Evolutionary conservation across 805 yeast genomes (phyloP).

Genomic region (Brettanomyces naardenensis): DNA sequence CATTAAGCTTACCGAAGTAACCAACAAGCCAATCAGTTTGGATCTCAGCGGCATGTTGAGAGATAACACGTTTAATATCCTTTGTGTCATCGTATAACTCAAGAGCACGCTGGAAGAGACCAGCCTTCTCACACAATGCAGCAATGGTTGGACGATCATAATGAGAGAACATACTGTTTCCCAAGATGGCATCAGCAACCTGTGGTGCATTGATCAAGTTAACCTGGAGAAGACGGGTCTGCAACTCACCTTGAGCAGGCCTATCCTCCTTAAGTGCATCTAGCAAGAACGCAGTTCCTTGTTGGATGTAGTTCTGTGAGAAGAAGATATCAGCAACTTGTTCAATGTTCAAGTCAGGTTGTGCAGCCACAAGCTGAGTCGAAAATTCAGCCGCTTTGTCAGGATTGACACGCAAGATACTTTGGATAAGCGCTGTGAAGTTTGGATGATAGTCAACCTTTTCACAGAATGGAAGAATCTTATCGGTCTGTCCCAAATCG

Average conservation of each 20-base stretch:
- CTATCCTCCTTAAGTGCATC: slow-evolving; percentile 92
- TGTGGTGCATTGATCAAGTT: slow-evolving; percentile 95
- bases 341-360: slow-evolving; percentile 71
- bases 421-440: slow-evolving; percentile 81
- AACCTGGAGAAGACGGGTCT: slow-evolving; percentile 88
- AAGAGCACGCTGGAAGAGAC: slow-evolving; percentile 88
- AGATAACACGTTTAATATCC: slow-evolving; percentile 89
- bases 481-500: slow-evolving; percentile 93
- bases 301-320: slow-evolving; percentile 90
- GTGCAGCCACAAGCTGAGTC: slow-evolving; percentile 58
- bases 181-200: slow-evolving; percentile 97
- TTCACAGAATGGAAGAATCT: slow-evolving; percentile 88
- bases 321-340: slow-evolving; percentile 88
- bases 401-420: slow-evolving; percentile 87
- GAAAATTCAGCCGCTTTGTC: slow-evolving; percentile 98
- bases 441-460: slow-evolving; percentile 87
- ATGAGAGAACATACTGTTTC: slow-evolving; percentile 91
- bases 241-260: slow-evolving; percentile 93
- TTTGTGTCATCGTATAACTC: slow-evolving; percentile 92
- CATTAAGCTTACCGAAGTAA: slow-evolving; percentile 89
- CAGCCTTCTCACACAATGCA: slow-evolving; percentile 90
- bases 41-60: slow-evolving; percentile 69
- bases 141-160: slow-evolving; percentile 94
- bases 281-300: slow-evolving; percentile 93
- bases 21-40: slow-evolving; percentile 91